Base-by-base conservation (phyloP, 257 asterid species). In the Perilla frutescens region DNA sequence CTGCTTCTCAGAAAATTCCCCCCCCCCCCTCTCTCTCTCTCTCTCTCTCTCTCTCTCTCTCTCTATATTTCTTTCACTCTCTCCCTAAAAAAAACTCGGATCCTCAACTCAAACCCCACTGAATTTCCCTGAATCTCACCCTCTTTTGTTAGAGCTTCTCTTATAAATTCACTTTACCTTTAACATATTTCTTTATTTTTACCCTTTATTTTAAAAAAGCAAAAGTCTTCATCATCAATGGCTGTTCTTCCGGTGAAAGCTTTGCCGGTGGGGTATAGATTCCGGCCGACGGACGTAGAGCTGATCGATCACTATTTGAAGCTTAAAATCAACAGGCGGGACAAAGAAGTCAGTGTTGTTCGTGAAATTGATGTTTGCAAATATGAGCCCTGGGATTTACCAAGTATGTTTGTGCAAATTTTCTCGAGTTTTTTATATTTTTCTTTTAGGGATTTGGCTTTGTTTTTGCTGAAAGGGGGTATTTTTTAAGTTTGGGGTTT, bases 241-340 rank as follows among this genome's bases (percentile, higher is more conserved):
- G 81, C 84, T 71, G 94, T 89, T 68, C 80, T 84, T 41, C 84
- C 91, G 68, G 72, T 40, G 50, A 79, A 80, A 40, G 72, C 89
- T 15, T 81, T 93, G 54, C 98, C 98, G 72, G 97, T 93, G 67
- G 97, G 98, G 2, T 93, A 91, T 70, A 73, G 98, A 54, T 93
- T 93, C 78, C 85, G 97, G 8, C 98, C 97, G 15, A 93, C 98
- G 8, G 98, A 93, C 51, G 96, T 84, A 84, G 98, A 93, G 83
- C 89, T 93, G 11, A 82, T 93, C 45, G 86, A 83, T 80, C 97
- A 93, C 80, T 93, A 91, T 68, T 32, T 93, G 70, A 72, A 86
- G 82, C 86, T 82, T 20, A 93, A 93, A 65, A 93, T 91, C 79
- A 89, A 86, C 65, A 75, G 91, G 49, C 83, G 62, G 43, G 84